Evolutionary conservation across 352 stramenopile species (phyloP), one percentile per base, ranked within the genome.

Genomic region (Phytophthora pluvialis): DNA sequence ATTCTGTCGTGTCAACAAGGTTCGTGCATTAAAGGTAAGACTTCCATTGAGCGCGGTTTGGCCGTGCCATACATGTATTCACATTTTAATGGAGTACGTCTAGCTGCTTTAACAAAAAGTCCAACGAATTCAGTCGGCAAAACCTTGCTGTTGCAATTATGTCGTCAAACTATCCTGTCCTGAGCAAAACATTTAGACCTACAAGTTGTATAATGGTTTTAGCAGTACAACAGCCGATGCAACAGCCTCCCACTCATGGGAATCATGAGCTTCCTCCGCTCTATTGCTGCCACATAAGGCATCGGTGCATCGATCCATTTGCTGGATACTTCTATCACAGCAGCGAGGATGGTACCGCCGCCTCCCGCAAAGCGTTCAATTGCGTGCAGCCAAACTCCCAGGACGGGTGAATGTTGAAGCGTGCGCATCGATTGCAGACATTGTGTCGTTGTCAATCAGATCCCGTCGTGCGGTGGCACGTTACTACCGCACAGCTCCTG

Each of bases 401-500:
- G 32, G 16, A 40, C 28, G 18, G 15, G 16, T 26, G 43, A 51
- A 59, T 26, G 28, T 65, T 58, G 48, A 64, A 50, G 46, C 7
- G 15, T 59, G 26, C 7, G 5, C 29, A 32, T 40, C 11, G 55
- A 52, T 45, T 53, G 51, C 38, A 57, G 7, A 9, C 29, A 26
- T 39, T 44, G 53, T 60, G 8, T 28, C 13, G 33, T 64, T 38
- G 44, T 60, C 50, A 47, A 64, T 63, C 57, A 57, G 50, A 49
- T 55, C 16, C 25, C 26, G 18, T 33, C 43, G 21, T 36, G 39
- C 36, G 40, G 42, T 13, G 40, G 33, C 28, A 45, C 47, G 21
- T 11, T 21, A 21, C 40, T 54, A 48, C 40, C n/a, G 15, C 44
- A 53, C 28, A 75, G 18, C n/a, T 69, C 45, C 51, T 73, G 69